A percentile compares a stretch with the other conserved stretches of the same genome.
Evolutionary conservation across 345 rosid genomes (phyloP).

Genomic region (Salix suchowensis): DNA sequence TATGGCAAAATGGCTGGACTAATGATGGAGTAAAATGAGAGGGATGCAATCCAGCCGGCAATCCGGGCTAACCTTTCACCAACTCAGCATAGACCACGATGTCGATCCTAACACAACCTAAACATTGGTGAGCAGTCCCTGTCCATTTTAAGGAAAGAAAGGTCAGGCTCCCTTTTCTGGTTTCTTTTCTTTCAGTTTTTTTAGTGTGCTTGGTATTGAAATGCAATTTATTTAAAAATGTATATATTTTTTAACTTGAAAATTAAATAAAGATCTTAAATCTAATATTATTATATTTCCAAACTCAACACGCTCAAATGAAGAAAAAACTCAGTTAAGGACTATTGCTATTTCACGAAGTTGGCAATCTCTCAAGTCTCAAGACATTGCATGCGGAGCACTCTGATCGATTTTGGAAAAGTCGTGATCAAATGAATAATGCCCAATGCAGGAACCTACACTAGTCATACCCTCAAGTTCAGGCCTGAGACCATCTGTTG

Average conservation of each 20-base stretch:
- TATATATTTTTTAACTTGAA: too few relatives aligned
- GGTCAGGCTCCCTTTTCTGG: neutral
- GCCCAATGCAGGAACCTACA: neutral
- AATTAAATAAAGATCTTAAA: too few relatives aligned
- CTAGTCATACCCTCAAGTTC: neutral
- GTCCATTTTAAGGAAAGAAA: constrained; percentile 15
- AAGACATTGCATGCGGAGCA: neutral
- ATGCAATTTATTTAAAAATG: neutral
- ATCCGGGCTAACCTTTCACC: constrained; percentile 9
- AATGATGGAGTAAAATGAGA: neutral
- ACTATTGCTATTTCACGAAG: neutral
- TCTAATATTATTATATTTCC: too few relatives aligned
- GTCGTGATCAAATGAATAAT: neutral
- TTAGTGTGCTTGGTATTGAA: too few relatives aligned
- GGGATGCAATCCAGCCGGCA: constrained; percentile 1
- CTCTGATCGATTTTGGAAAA: neutral
- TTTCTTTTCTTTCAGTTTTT: neutral
- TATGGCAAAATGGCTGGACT: neutral
- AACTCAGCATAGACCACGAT: constrained; percentile 15
- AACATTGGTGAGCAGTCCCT: constrained; percentile 33
- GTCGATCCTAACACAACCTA: constrained; percentile 30
- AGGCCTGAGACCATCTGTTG: neutral
- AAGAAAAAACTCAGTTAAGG: too few relatives aligned
- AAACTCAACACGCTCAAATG: too few relatives aligned
- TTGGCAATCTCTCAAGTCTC: neutral